phyloP scores from a whole-genome alignment of 257 asterid genomes.

The Capsicum pubescens region DNA sequence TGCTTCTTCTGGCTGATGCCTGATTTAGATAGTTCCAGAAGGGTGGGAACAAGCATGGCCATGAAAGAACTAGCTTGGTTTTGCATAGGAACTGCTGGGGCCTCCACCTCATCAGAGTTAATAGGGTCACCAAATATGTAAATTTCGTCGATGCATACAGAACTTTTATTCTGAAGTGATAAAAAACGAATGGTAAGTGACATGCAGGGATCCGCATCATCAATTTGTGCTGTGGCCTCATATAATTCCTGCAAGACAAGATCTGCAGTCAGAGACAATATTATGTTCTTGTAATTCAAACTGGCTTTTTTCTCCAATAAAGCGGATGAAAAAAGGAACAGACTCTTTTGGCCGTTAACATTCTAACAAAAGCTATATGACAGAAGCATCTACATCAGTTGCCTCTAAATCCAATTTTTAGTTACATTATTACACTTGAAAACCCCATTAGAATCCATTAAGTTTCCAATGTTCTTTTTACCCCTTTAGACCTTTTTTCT shows the following conservation, averaged over 20 bases:
- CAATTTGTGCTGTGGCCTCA: slow-evolving; percentile 94
- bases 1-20: slow-evolving; percentile 45
- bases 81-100: slow-evolving; percentile 47
- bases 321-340: neutral
- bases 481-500: slow-evolving; percentile 29
- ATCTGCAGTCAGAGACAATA: slow-evolving; percentile 18
- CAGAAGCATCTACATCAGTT: slow-evolving; percentile 10
- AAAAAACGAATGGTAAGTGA: slow-evolving; percentile 74
- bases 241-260: slow-evolving; percentile 65
- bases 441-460: neutral
- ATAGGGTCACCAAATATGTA: slow-evolving; percentile 67
- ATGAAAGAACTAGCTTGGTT: slow-evolving; percentile 66
- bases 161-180: slow-evolving; percentile 78
- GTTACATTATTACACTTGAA: neutral
- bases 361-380: neutral
- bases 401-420: neutral
- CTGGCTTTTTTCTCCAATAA: slow-evolving; percentile 40
- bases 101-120: slow-evolving; percentile 55
- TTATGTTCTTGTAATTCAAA: neutral
- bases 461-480: neutral
- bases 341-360: neutral
- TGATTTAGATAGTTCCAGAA: slow-evolving; percentile 81
- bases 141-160: slow-evolving; percentile 71
- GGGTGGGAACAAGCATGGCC: slow-evolving; percentile 89
- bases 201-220: slow-evolving; percentile 75